A percentile compares a stretch with the other conserved stretches of the same genome.
These are phyloP conservation scores for Malus domestica DNA, from an alignment of 306 rosid species.

Conservation along the genomic window DNA sequence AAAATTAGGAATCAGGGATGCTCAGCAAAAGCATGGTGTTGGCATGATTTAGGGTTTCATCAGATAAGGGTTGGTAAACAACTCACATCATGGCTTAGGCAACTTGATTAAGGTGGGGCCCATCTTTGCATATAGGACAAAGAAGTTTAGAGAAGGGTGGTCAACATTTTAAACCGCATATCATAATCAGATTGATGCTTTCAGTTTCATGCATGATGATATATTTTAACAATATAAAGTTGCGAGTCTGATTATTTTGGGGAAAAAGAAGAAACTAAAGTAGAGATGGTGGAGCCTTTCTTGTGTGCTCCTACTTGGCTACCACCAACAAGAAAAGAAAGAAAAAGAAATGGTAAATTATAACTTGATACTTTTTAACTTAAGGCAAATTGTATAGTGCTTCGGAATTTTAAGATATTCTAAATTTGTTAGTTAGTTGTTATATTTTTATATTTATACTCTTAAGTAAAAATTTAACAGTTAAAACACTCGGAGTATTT, in stretches of 20 bases:
- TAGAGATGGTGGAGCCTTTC: constrained; percentile 24
- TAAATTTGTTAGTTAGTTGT: too few relatives aligned
- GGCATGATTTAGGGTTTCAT: constrained; percentile 19
- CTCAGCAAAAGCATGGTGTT: constrained; percentile 1
- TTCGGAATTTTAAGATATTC: neutral
- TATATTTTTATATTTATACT: neutral
- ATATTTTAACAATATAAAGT: constrained; percentile 3
- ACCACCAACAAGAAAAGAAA: constrained; percentile 20
- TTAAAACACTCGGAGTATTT: too few relatives aligned
- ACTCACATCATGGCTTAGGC: constrained; percentile 43
- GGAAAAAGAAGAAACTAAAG: constrained; percentile 17
- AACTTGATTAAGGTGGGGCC: constrained; percentile 33
- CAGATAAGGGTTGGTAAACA: constrained; percentile 23
- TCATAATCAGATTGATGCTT: constrained; percentile 5
- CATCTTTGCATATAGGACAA: neutral
- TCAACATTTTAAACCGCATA: constrained; percentile 14
- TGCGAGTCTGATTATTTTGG: constrained; percentile 12
- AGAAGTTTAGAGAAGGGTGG: neutral
- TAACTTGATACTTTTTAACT: neutral
- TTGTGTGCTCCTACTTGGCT: constrained; percentile 47
- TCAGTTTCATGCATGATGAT: neutral
- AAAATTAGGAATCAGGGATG: neutral
- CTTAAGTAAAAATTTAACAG: too few relatives aligned
- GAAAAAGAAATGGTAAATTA: neutral
- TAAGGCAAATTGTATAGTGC: too few relatives aligned